phyloP scores from a whole-genome alignment of 345 rosid species.

The Erysimum cheiranthoides region DNA sequence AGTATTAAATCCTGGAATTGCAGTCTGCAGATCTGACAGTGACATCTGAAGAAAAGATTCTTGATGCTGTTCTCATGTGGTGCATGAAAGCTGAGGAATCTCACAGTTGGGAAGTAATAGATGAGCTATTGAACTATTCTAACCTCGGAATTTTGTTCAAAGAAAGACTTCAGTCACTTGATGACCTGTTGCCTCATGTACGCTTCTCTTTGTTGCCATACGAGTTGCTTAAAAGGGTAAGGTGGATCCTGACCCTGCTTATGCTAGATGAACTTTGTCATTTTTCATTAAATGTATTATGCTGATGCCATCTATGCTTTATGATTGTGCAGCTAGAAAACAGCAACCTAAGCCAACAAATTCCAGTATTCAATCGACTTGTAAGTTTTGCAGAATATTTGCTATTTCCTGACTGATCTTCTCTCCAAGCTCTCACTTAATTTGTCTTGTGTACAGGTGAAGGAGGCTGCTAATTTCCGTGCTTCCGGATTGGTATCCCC shows the following conservation, averaged over 20 bases:
- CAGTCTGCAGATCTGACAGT: slow-evolving; percentile 95
- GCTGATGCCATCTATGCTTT: slow-evolving; percentile 30
- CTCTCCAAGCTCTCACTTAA: slow-evolving; percentile 29
- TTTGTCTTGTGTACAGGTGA: slow-evolving; percentile 57
- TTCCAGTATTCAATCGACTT: slow-evolving; percentile 54
- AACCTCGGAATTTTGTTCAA: slow-evolving; percentile 55
- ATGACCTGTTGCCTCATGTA: slow-evolving; percentile 67
- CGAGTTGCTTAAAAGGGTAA: slow-evolving; percentile 74
- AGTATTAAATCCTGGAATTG: slow-evolving; percentile 43
- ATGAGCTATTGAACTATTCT: slow-evolving; percentile 54
- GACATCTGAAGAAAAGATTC: slow-evolving; percentile 91
- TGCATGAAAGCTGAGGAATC: slow-evolving; percentile 69
- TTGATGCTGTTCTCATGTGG: slow-evolving; percentile 93
- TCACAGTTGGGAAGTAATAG: slow-evolving; percentile 74
- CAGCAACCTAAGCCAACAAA: slow-evolving; percentile 61
- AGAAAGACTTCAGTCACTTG: slow-evolving; percentile 67
- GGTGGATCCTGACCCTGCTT: slow-evolving; percentile 31
- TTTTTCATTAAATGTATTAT: slow-evolving; percentile 3
- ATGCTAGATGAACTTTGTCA: slow-evolving; percentile 3
- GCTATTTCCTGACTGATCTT: neutral
- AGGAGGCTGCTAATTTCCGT: slow-evolving; percentile 58
- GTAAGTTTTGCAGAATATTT: slow-evolving; percentile 56
- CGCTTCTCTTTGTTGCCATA: slow-evolving; percentile 81
- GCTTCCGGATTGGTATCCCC: slow-evolving; percentile 51
- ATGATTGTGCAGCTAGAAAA: slow-evolving; percentile 67